phyloP scores from a whole-genome alignment of 139 green algal genomes.

The Closterium sp. region DNA sequence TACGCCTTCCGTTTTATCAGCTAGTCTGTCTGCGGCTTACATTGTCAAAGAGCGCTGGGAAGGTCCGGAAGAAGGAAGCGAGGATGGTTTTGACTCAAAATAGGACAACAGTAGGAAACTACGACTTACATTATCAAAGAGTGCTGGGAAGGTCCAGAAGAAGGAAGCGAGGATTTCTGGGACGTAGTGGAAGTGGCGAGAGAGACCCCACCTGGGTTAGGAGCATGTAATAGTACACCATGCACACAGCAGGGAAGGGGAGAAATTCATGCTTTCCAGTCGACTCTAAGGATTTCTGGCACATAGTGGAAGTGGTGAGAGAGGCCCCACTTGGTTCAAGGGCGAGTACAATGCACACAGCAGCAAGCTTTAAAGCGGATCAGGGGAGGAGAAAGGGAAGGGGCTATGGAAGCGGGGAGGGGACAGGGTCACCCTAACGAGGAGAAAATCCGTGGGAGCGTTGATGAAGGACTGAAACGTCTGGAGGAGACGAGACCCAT shows the following conservation, averaged over 20 bases:
- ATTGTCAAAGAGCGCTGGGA: slow-evolving; percentile 59
- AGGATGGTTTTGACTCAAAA: no score
- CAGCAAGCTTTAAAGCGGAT: not conserved
- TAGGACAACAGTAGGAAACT: no score
- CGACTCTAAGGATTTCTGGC: slow-evolving; percentile 77
- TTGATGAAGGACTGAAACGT: no score
- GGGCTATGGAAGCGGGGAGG: no score
- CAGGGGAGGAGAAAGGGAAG: no score
- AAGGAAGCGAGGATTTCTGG: slow-evolving; percentile 71
- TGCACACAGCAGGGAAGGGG: slow-evolving; percentile 58
- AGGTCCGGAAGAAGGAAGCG: slow-evolving; percentile 67
- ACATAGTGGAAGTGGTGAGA: slow-evolving; percentile 80
- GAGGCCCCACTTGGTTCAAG: slow-evolving; percentile 63
- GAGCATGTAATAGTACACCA: slow-evolving; percentile 45
- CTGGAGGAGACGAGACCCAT: no score
- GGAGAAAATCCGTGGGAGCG: no score
- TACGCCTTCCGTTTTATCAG: no score
- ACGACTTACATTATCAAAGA: slow-evolving; percentile 55
- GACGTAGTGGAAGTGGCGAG: slow-evolving; percentile 80
- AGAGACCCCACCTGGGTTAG: slow-evolving; percentile 63
- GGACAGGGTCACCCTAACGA: not conserved
- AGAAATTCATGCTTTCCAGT: slow-evolving; percentile 66
- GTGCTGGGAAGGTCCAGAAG: slow-evolving; percentile 67
- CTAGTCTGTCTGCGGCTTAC: slow-evolving; percentile 1
- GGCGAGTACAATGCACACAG: not conserved